Conservation (phyloP, 148 eudicot genomes). For the Pouteria glomerata region DNA sequence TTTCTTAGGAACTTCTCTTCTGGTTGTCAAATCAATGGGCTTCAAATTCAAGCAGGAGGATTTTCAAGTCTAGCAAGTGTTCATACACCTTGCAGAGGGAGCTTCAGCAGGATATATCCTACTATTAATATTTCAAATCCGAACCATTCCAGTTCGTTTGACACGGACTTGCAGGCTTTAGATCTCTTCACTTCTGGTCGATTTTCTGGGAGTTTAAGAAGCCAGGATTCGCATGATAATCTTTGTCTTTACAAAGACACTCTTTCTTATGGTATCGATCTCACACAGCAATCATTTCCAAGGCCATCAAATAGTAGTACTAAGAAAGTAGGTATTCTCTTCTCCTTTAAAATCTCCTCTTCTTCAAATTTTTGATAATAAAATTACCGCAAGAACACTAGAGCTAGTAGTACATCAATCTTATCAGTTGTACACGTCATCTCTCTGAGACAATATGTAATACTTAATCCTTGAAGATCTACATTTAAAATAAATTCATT, state of each 20-base stretch:
- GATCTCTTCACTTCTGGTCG: no score
- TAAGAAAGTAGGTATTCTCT: slow-evolving; percentile 41
- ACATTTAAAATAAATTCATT: no score
- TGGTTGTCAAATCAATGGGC: slow-evolving; percentile 22
- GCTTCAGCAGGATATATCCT: slow-evolving; percentile 61
- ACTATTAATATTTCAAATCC: slow-evolving; percentile 50
- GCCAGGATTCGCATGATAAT: slow-evolving; percentile 23
- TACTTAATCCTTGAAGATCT: no score
- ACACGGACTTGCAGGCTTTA: slow-evolving; percentile 46
- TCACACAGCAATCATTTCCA: slow-evolving; percentile 36
- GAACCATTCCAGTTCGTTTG: slow-evolving; percentile 33
- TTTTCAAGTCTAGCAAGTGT: slow-evolving; percentile 1
- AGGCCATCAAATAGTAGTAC: slow-evolving; percentile 30
- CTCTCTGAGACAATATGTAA: no score
- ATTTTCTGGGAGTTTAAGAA: no score
- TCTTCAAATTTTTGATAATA: neutral
- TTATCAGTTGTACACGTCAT: no score
- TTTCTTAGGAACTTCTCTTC: slow-evolving; percentile 45
- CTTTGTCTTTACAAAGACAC: slow-evolving; percentile 32
- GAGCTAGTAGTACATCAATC: no score
- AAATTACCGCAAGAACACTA: no score
- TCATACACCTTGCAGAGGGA: slow-evolving; percentile 15
- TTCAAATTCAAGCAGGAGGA: slow-evolving; percentile 18
- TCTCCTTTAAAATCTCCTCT: slow-evolving; percentile 1
- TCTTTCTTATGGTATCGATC: slow-evolving; percentile 36